Evolutionary conservation across 148 eudicot genomes (phyloP), one percentile per base, ranked within the genome.

Genomic region (Oxyria digyna): DNA sequence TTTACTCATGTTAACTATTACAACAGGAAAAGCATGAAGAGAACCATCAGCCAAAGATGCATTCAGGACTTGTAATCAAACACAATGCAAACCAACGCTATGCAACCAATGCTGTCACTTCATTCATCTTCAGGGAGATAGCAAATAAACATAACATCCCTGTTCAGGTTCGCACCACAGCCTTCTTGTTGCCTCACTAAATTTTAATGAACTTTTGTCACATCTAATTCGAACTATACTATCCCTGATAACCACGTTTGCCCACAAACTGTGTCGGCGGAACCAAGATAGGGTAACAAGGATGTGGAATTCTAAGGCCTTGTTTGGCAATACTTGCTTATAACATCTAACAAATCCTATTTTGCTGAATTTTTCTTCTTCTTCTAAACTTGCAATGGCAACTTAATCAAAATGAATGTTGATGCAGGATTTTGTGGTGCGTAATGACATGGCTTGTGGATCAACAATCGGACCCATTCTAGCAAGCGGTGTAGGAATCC

Each of bases 21-120:
- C 87, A 94, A 69, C 87, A 94, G 99, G 99, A 94, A 74, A 94
- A 85, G 71, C 99, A 94, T 74, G 99, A 94, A 77, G 99, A 91
- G 31, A 90, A 94, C 76, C 99, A 94, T 81, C 99, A 88, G 77
- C 99, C 99, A 14, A 94, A 87, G 78, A 75, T 94, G 87, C 99
- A 91, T 64, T 87, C 87, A 62, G 99, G 99, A 59, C 89, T 94
- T 21, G 97, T 87, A 62, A 94, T 94, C 41, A 94, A 94, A 67
- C 85, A 94, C 82, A 94, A 94, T 66, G 99, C 99, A 31, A 94
- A 88, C 78, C 99, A 94, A 72, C 96, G 99, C 67, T 94, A 94
- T 76, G 99, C 99, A 59, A 94, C 99, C 69, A 94, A 94, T 79
- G 96, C 97, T 42, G 74, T 94, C 59, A 91, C 99, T 73, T 82